Conservation (phyloP, 495 filamentous ascomycete genomes). For the Trichoderma reesei region DNA sequence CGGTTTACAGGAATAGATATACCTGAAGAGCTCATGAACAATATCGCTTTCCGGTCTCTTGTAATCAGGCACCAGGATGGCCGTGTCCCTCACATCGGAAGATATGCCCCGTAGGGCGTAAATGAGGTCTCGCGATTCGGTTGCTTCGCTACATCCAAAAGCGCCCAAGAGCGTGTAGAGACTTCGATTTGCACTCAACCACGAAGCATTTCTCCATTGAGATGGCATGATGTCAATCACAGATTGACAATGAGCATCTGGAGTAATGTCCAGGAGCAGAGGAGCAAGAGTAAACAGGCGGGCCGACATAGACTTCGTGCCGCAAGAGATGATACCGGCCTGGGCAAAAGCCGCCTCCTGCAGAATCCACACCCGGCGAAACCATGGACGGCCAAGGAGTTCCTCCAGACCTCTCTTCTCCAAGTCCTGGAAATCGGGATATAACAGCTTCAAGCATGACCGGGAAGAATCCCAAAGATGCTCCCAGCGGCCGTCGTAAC, state of each 20-base stretch:
- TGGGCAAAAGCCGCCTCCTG: neutral
- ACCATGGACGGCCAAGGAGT: conserved; percentile 6
- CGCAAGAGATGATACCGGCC: neutral
- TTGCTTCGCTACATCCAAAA: neutral
- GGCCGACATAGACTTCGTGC: neutral
- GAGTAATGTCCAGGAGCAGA: neutral
- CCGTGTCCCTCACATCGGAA: neutral
- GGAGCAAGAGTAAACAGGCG: neutral
- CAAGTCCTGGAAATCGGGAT: neutral
- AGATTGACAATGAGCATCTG: neutral
- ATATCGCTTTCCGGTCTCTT: neutral
- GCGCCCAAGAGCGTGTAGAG: neutral
- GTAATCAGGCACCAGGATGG: neutral
- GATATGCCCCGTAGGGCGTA: neutral
- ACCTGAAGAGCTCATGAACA: neutral
- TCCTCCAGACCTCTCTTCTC: neutral
- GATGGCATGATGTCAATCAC: neutral
- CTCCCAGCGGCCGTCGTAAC: neutral
- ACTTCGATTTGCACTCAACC: neutral
- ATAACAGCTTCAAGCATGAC: neutral
- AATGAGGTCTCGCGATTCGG: neutral
- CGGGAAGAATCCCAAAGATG: neutral
- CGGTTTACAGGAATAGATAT: neutral
- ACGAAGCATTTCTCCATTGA: neutral
- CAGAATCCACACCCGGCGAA: conserved; percentile 38